Percentiles rank a stretch among this genome's conserved stretches.
Evolutionary conservation across 148 eudicot species (phyloP).

Genomic region (Cornus kousa): DNA sequence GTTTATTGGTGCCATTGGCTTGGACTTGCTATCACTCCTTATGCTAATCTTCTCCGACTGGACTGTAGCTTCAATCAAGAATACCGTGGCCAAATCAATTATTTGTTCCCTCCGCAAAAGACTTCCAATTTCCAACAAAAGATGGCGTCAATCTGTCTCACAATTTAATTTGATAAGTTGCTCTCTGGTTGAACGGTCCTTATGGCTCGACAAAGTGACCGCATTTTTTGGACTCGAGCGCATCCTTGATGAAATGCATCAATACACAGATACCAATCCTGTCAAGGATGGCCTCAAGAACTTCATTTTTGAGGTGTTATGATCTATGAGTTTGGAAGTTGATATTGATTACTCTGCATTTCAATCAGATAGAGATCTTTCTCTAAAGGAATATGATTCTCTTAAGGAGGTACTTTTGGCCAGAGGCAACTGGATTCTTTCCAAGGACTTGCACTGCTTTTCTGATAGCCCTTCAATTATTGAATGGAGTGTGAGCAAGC

Average conservation of each 20-base stretch:
- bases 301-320: not conserved
- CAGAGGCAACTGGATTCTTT: not conserved
- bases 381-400: no score
- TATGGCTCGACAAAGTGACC: not conserved
- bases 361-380: not conserved
- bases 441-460: not conserved
- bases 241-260: not conserved
- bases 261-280: not conserved
- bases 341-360: no score
- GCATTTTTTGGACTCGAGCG: not conserved
- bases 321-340: no score
- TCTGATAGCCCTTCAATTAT: not conserved
- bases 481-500: no score
- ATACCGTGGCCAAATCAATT: not conserved
- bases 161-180: not conserved
- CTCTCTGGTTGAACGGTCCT: not conserved
- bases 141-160: not conserved
- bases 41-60: constrained; percentile 1
- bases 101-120: not conserved
- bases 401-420: no score
- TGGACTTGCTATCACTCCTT: not conserved
- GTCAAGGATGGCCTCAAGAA: not conserved
- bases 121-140: not conserved
- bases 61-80: not conserved
- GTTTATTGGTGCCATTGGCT: not conserved